Conservation (phyloP, 805 yeast genomes). For the Candida verbasci region DNA sequence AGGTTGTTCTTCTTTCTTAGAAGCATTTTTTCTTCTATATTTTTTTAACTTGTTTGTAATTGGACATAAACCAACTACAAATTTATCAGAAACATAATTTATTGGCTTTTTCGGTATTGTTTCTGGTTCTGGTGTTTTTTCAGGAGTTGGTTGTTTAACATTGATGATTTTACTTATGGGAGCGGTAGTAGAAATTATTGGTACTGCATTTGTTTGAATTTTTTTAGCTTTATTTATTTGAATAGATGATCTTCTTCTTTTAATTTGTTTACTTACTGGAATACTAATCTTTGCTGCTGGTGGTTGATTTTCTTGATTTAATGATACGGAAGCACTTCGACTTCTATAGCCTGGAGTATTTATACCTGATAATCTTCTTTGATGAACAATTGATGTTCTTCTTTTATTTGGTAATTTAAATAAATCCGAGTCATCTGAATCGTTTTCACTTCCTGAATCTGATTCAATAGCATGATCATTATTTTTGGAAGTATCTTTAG, state of each 20-base stretch:
- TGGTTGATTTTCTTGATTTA: constrained; percentile 12
- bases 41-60: constrained; percentile 23
- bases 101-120: neutral
- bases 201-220: constrained; percentile 6
- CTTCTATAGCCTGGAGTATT: constrained; percentile 19
- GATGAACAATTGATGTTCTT: constrained; percentile 25
- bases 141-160: neutral
- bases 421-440: constrained; percentile 20
- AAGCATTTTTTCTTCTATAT: constrained; percentile 15
- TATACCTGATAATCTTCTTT: constrained; percentile 35
- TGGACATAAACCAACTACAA: constrained; percentile 32
- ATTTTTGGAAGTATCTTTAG: constrained; percentile 14
- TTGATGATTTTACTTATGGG: constrained; percentile 5
- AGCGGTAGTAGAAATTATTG: constrained; percentile 4
- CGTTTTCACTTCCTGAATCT: no score
- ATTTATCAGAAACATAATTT: constrained; percentile 12
- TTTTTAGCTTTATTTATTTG: constrained; percentile 10
- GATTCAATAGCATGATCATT: constrained; percentile 7
- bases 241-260: constrained; percentile 26
- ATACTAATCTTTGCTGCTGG: constrained; percentile 36
- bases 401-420: constrained; percentile 24
- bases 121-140: constrained; percentile 9
- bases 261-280: constrained; percentile 26
- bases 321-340: constrained; percentile 27
- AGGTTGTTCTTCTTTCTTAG: constrained; percentile 9